phyloP scores from a whole-genome alignment of 139 green algal species.

The Tetratostichococcus sp. region DNA sequence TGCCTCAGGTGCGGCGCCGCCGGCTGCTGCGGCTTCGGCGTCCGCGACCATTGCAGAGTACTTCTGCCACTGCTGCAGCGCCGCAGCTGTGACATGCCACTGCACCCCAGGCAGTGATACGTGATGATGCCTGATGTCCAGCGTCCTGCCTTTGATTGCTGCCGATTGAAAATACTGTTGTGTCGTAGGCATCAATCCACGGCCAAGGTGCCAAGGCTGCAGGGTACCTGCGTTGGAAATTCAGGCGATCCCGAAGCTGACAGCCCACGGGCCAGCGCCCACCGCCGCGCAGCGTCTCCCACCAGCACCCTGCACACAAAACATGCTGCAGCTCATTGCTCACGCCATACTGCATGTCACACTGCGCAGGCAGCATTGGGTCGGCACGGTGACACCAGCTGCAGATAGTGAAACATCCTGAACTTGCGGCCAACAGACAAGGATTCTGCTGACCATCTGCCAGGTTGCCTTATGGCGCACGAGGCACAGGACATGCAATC shows the following conservation, averaged over 20 bases:
- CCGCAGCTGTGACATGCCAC: slow-evolving; percentile 42
- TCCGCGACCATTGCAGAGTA: slow-evolving; percentile 54
- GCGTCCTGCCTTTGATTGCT: background rate
- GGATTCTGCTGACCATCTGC: too few species aligned
- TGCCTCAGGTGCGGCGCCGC: too few species aligned
- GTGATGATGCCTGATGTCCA: background rate
- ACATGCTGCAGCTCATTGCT: too few species aligned
- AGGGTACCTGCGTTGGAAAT: slow-evolving; percentile 14
- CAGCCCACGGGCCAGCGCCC: slow-evolving; percentile 49
- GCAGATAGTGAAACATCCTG: too few species aligned
- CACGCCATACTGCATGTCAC: too few species aligned
- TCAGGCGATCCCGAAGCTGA: slow-evolving; percentile 8
- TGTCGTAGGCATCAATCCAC: too few species aligned
- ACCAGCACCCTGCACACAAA: slow-evolving; percentile 65
- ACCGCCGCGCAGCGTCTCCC: slow-evolving; percentile 52
- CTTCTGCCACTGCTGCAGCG: slow-evolving; percentile 32
- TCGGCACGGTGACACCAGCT: too few species aligned
- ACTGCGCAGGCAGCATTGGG: too few species aligned
- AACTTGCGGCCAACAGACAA: too few species aligned
- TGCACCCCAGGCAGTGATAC: slow-evolving; percentile 26
- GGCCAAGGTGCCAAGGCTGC: too few species aligned
- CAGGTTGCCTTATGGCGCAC: too few species aligned
- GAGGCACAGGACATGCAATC: too few species aligned
- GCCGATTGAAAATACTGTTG: background rate
- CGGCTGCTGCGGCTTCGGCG: background rate